Base-by-base conservation (phyloP, 2,329 filamentous ascomycete genomes). In the Aspergillus sp. region DNA sequence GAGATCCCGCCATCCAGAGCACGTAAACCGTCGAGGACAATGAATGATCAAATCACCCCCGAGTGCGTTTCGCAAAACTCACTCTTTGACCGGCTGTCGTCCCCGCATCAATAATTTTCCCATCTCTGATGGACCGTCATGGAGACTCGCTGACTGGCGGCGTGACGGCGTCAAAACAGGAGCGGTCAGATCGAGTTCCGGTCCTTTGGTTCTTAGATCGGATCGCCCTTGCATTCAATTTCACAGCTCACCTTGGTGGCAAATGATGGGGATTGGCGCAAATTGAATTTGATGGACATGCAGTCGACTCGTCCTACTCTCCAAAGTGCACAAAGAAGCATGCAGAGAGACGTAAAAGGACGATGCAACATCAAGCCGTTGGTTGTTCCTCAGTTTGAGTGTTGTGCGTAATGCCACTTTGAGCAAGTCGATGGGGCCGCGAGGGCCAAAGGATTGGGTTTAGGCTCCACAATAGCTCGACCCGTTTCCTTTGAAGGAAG, bases 181-280 rank as follows among this genome's bases (percentile, higher is more conserved):
- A 15, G 35, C 43, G 14, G 43, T 50, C 23, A 40, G 19, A 37
- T 45, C 12, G 21, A 46, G 40, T 51, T 33, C 55, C 48, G 35
- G 45, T 41, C 24, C 43, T 57, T 14, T 46, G 48, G 55, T 48
- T 52, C 48, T 27, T 17, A 27, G 55, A 21, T 47, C 33, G 27
- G 48, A 56, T 47, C 41, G 40, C n/a, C 45, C 17, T 12, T 41
- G 33, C 39, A 41, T 12, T 35, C 21, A 21, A 4, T 21, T 21
- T 21, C 21, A 17, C 24, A 44, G 11, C 53, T n/a, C n/a, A 49
- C 15, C 31, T 33, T 41, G 19, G 35, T 24, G 6, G 39, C 23
- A 14, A 43, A 46, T 43, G 11, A 35, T 33, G 31, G 52, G 19
- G 9, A 19, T 15, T n/a, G 15, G 24, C 40, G 17, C 17, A 8